Evolutionary conservation across 768 basidiomycete species (phyloP).

Genomic region (Clitopilus hobsonii): DNA sequence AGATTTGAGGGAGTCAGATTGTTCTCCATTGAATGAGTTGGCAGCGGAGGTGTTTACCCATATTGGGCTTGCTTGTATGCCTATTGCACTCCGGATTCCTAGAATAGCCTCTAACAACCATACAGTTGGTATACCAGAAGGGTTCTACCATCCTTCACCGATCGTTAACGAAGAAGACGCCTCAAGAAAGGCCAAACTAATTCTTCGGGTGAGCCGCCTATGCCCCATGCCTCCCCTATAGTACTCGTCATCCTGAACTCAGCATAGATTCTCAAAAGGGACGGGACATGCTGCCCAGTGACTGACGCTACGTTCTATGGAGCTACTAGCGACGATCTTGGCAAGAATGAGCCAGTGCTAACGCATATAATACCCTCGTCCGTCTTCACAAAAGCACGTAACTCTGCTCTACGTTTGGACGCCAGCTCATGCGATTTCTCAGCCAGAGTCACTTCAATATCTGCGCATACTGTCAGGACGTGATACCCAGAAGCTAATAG

Average conservation of each 20-base stretch:
- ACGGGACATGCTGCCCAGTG: not conserved
- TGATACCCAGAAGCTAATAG: not conserved
- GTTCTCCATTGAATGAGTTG: slow-evolving; percentile 10
- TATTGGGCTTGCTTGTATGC: slow-evolving; percentile 13
- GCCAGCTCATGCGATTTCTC: too few species aligned
- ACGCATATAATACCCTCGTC: not conserved
- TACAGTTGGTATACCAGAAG: not conserved
- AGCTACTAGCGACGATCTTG: not conserved
- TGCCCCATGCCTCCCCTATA: not conserved
- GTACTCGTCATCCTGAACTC: not conserved
- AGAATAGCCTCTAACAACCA: not conserved
- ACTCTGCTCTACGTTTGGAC: too few species aligned
- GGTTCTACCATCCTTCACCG: not conserved
- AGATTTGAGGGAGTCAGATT: slow-evolving; percentile 2
- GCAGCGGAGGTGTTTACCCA: slow-evolving; percentile 14
- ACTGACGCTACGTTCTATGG: not conserved
- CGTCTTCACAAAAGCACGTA: not conserved
- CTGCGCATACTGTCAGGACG: not conserved
- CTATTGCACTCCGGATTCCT: not conserved
- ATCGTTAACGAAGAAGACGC: not conserved
- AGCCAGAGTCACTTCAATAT: not conserved
- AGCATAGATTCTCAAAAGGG: not conserved
- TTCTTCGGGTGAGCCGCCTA: not conserved
- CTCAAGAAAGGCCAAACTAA: not conserved
- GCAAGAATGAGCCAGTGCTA: not conserved